Evolutionary conservation across 768 basidiomycete species (phyloP).

Genomic region (Gymnopilus junonius): DNA sequence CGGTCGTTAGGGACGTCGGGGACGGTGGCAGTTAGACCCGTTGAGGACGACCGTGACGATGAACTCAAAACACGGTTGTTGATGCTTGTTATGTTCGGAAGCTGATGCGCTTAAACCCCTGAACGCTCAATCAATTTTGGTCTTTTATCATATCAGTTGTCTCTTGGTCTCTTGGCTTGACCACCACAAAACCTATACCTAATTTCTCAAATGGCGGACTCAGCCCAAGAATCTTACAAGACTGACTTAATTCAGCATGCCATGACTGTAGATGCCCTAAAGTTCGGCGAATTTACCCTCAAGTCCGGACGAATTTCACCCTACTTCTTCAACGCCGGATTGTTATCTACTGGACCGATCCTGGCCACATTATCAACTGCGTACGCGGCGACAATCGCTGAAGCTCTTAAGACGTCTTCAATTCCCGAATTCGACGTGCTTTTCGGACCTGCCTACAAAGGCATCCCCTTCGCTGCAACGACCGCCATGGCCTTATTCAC

Average conservation of each 20-base stretch:
- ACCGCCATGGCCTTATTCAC: constrained; percentile 78
- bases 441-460: constrained; percentile 98
- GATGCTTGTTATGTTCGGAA: background rate
- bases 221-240: constrained; percentile 45
- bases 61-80: background rate
- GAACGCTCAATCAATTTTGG: background rate
- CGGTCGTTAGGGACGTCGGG: background rate
- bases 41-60: background rate
- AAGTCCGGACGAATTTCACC: constrained; percentile 95
- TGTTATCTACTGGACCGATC: constrained; percentile 83
- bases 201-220: background rate
- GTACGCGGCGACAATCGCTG: constrained; percentile 80
- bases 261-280: constrained; percentile 74
- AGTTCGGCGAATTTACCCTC: constrained; percentile 90
- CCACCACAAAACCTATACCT: background rate
- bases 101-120: background rate
- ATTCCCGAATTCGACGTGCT: constrained; percentile 74
- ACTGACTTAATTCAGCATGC: constrained; percentile 69
- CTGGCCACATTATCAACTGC: constrained; percentile 78
- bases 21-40: background rate
- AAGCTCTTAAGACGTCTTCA: constrained; percentile 40
- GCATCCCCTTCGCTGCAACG: constrained; percentile 89
- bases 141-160: too few species aligned
- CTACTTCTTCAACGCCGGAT: constrained; percentile 96
- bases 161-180: too few species aligned